A percentile compares a stretch with the other conserved stretches of the same genome.
Conservation (phyloP, 2,329 filamentous ascomycete species). For the Daldinia sp. region DNA sequence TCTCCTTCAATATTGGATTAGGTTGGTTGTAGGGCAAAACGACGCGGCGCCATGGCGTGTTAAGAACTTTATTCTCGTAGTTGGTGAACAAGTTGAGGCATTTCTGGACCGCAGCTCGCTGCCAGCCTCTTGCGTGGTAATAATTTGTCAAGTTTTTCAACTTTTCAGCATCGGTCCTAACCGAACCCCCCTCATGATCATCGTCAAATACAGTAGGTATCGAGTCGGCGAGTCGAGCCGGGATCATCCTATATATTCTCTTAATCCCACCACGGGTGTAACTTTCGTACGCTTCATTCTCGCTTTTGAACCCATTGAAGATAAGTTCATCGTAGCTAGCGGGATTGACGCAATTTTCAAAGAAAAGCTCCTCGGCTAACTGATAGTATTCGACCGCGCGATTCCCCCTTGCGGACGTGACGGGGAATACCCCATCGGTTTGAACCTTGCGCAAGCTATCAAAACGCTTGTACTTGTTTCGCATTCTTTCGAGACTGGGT, state of each 20-base stretch:
- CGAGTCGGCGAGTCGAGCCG: background rate
- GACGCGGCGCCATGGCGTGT: constrained; percentile 50
- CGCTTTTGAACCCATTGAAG: constrained; percentile 41
- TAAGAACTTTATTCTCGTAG: constrained; percentile 49
- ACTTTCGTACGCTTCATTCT: constrained; percentile 47
- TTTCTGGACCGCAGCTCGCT: constrained; percentile 56
- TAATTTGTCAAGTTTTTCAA: constrained; percentile 23
- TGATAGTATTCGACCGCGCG: background rate
- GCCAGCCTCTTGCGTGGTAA: constrained; percentile 50
- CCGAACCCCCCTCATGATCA: background rate
- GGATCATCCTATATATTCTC: constrained; percentile 25
- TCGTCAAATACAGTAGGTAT: background rate
- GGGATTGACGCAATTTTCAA: background rate
- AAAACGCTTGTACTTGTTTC: constrained; percentile 33
- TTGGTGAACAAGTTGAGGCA: constrained; percentile 51
- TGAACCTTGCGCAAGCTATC: background rate
- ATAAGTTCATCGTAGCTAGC: too few relatives aligned
- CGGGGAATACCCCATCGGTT: constrained; percentile 31
- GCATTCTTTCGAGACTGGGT: constrained; percentile 30
- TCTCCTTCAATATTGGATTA: constrained; percentile 38
- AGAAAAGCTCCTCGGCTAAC: constrained; percentile 23
- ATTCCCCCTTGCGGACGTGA: background rate
- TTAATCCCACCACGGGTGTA: constrained; percentile 44
- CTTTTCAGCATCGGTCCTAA: background rate
- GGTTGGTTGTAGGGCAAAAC: constrained; percentile 48